Conservation (phyloP, 2,329 filamentous ascomycete species). For the Stachybotrys elegans region DNA sequence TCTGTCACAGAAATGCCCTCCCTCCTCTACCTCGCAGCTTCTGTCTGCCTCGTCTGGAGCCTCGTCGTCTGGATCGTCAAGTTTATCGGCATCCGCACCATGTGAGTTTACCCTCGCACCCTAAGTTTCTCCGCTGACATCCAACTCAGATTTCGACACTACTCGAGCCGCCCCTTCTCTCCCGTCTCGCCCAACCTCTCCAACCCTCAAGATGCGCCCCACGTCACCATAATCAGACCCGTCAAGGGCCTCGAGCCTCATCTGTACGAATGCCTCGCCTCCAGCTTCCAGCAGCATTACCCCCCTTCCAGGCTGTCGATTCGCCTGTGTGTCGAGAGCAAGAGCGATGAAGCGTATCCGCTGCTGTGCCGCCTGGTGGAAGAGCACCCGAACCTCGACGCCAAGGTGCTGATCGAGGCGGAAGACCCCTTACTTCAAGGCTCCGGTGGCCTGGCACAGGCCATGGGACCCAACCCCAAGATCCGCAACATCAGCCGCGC, state of each 20-base stretch:
- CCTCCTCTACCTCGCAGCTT: conserved; percentile 32
- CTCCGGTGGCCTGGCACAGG: conserved; percentile 40
- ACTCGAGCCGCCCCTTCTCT: conserved; percentile 42
- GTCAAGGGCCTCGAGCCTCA: conserved; percentile 88
- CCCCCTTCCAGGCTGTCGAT: conserved; percentile 71
- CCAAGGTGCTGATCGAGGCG: conserved; percentile 71
- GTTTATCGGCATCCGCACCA: conserved; percentile 47
- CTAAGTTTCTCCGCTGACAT: not conserved
- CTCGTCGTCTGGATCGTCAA: conserved; percentile 48
- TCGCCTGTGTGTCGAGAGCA: conserved; percentile 74
- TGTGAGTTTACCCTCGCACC: conserved; percentile 35
- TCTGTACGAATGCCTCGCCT: conserved; percentile 87
- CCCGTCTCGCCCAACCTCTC: conserved; percentile 45
- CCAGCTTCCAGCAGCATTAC: conserved; percentile 79
- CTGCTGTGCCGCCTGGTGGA: conserved; percentile 65
- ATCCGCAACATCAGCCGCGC: conserved; percentile 93
- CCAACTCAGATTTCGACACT: conserved; percentile 42
- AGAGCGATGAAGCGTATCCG: conserved; percentile 70
- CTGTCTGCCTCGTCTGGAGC: conserved; percentile 48
- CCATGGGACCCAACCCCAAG: conserved; percentile 94
- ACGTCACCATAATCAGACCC: conserved; percentile 86
- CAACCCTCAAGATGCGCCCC: conserved; percentile 52
- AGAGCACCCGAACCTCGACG: conserved; percentile 70
- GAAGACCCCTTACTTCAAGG: conserved; percentile 69
- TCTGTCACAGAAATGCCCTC: conserved; percentile 19